These are phyloP conservation scores for Quercus bicolor DNA, from an alignment of 306 rosid species.

Conservation along the genomic window DNA sequence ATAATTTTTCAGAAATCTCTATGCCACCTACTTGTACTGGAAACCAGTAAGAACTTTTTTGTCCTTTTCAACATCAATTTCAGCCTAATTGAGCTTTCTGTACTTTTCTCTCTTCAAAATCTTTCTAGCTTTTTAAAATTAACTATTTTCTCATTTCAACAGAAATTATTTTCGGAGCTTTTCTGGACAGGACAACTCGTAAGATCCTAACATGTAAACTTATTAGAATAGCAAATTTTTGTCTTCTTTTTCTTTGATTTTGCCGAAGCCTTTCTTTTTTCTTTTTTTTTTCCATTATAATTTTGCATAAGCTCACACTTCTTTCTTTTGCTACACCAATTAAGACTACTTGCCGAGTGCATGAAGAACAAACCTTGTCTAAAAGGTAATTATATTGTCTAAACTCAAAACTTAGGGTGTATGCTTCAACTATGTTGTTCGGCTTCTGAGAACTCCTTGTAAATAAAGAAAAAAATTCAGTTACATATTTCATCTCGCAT, in stretches of 20 bases:
- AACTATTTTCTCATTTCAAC: neutral
- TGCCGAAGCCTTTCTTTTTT: neutral
- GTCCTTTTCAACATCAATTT: neutral
- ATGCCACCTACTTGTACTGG: neutral
- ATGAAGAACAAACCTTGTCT: neutral
- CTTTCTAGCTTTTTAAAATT: neutral
- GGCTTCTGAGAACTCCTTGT: neutral
- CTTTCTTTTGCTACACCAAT: neutral
- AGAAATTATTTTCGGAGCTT: conserved; percentile 21
- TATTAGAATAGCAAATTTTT: neutral
- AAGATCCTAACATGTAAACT: neutral
- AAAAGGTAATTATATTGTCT: conserved; percentile 14
- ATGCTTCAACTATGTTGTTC: neutral
- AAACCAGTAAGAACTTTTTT: conserved; percentile 1
- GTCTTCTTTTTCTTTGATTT: neutral
- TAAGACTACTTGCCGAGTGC: conserved; percentile 1
- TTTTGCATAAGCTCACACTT: neutral
- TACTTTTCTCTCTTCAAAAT: neutral
- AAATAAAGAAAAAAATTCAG: neutral
- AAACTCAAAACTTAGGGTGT: neutral
- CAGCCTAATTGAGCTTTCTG: neutral
- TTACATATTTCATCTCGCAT: neutral
- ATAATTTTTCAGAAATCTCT: conserved; percentile 10
- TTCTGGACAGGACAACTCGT: conserved; percentile 6
- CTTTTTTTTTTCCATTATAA: neutral